Conservation (phyloP, 371 early-diverging fungal species). For the Mucor mucedo region DNA sequence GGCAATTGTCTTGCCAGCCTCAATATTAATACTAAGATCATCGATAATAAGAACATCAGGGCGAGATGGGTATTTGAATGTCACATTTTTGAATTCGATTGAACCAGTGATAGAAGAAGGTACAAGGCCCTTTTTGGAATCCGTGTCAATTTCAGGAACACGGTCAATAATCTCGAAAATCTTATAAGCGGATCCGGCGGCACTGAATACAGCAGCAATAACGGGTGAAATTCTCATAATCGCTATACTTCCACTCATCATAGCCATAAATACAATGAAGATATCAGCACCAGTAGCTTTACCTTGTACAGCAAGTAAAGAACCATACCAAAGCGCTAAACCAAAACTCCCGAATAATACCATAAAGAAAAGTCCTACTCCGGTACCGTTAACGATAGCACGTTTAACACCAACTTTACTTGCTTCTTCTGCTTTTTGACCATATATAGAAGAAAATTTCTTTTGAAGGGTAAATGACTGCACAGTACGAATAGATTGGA, state of each 20-base stretch:
- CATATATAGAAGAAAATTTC: constrained; percentile 68
- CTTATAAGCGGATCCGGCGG: constrained; percentile 67
- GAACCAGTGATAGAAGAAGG: constrained; percentile 39
- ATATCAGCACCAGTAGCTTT: constrained; percentile 57
- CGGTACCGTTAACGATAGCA: constrained; percentile 50
- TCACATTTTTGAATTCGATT: constrained; percentile 66
- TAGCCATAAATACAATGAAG: constrained; percentile 70
- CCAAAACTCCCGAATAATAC: constrained; percentile 67
- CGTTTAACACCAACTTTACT: constrained; percentile 59
- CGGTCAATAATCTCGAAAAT: constrained; percentile 83
- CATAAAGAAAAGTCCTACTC: constrained; percentile 66
- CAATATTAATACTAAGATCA: constrained; percentile 61
- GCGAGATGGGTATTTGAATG: constrained; percentile 71
- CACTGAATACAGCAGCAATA: constrained; percentile 62
- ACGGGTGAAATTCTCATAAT: constrained; percentile 61
- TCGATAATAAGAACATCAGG: constrained; percentile 59
- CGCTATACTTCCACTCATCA: constrained; percentile 64
- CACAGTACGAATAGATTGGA: constrained; percentile 87
- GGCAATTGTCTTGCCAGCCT: constrained; percentile 66
- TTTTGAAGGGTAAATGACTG: constrained; percentile 81
- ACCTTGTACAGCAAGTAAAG: constrained; percentile 55
- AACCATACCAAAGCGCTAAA: constrained; percentile 82
- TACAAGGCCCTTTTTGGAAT: constrained; percentile 41
- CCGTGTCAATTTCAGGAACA: constrained; percentile 66
- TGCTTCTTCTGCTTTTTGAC: constrained; percentile 55